These are phyloP conservation scores for Pestalotiopsis sp. DNA, from an alignment of 2,329 filamentous ascomycete genomes.

Conservation along the genomic window DNA sequence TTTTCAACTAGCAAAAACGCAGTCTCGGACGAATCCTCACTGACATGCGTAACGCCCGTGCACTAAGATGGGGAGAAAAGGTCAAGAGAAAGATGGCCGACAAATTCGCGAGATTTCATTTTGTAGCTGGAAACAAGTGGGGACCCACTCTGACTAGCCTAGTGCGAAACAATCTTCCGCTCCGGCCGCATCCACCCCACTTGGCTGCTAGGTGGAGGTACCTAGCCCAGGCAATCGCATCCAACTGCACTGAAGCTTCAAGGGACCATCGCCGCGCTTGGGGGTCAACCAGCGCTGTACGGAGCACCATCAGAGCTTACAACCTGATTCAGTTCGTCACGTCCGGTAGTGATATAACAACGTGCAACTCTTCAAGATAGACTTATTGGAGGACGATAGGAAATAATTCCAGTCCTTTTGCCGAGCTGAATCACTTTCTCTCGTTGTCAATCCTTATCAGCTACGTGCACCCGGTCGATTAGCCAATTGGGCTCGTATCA, in stretches of 20 bases:
- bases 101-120: background rate
- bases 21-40: slow-evolving; percentile 87
- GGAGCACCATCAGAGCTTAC: background rate
- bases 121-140: background rate
- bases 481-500: background rate
- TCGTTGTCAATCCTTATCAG: background rate
- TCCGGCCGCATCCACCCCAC: background rate
- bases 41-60: slow-evolving; percentile 80
- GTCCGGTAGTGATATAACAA: background rate
- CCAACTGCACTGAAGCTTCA: background rate
- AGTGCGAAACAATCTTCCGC: background rate
- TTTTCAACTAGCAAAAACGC: slow-evolving; percentile 92
- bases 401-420: background rate
- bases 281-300: background rate
- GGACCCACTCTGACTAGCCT: background rate
- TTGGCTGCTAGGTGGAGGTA: background rate
- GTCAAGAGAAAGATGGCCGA: background rate
- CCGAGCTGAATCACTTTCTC: background rate
- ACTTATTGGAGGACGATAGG: background rate
- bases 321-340: background rate
- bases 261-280: background rate
- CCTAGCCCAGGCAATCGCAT: background rate
- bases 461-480: background rate
- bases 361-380: background rate
- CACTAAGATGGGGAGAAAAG: slow-evolving; percentile 50